Evolutionary conservation across 2,329 filamentous ascomycete genomes (phyloP), one percentile per base, ranked within the genome.

Genomic region (Paramyrothecium sp.): DNA sequence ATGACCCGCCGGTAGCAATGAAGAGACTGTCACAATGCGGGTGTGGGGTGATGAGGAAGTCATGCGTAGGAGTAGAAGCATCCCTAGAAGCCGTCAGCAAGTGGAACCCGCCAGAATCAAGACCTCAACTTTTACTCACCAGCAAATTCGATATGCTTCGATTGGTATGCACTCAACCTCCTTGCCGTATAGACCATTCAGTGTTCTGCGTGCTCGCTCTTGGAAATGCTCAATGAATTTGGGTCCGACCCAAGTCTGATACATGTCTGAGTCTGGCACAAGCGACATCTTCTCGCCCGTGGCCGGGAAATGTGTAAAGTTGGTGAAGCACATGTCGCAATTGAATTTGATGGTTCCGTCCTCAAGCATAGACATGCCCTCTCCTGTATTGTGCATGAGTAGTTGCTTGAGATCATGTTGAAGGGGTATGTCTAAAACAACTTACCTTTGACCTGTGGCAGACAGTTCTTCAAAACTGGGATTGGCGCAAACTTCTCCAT

Each of bases 1-100:
- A 86, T 13, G 84, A 87, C 1, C 86, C 86, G 13, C 83, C 85
- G 0, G 81, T 82, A 0, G 85, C 86, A 22, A 89, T 67, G 67
- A 81, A 87, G 16, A 89, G 69, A 58, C 83, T 83, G 44, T 66
- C 63, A 58, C 60, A 84, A 62, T 76, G 70, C 7, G 76, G 69
- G 59, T 84, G 76, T 2, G 83, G 79, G 8, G 79, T 78, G 63
- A 89, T 81, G 54, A 89, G 74, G 63, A 85, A 86, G 65, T 88
- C 84, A 68, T 88, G 84, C 10, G 80, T 83, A 1, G 84, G 83
- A 2, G 84, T 86, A 41, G 85, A 80, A 34, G 81, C 80, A 64
- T 89, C 86, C 81, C 84, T 87, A 69, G 53, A 51, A 63, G 58
- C 52, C 57, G 63, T 61, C 60, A 60, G 60, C 54, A 46, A 55